A percentile compares a stretch with the other conserved stretches of the same genome.
Evolutionary conservation across 495 filamentous ascomycete species (phyloP).

Genomic region (Hyphodiscus hymeniophilus): DNA sequence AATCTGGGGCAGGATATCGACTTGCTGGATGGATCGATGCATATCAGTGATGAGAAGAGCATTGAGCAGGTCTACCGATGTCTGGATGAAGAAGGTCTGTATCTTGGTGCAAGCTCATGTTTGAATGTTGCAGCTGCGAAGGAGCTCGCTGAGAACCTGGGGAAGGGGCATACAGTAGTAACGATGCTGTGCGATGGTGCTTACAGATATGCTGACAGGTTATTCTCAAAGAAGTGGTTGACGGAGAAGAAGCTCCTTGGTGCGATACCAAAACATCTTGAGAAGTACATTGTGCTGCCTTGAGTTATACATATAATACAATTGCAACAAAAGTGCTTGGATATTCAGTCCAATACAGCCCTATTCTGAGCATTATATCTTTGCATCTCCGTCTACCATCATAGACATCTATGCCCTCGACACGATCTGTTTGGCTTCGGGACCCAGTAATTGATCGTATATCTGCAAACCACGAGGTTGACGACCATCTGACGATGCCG

Average conservation of each 20-base stretch:
- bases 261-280: conserved; percentile 77
- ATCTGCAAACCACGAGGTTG: neutral
- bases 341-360: no score
- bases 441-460: conserved; percentile 8
- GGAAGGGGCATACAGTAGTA: conserved; percentile 83
- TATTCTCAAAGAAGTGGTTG: conserved; percentile 88
- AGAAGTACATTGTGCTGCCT: conserved; percentile 76
- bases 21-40: conserved; percentile 76
- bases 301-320: conserved; percentile 15
- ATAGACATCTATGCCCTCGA: no score
- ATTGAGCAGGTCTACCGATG: conserved; percentile 98
- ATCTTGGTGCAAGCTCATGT: conserved; percentile 87
- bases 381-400: no score
- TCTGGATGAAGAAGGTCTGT: conserved; percentile 92
- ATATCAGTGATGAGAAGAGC: conserved; percentile 84
- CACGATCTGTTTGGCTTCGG: no score
- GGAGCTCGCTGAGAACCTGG: conserved; percentile 86
- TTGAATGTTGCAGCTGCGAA: conserved; percentile 94
- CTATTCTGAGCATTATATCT: no score
- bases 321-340: no score
- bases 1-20: conserved; percentile 82
- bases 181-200: conserved; percentile 93
- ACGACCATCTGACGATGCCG: neutral
- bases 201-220: conserved; percentile 87
- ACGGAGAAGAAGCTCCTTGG: conserved; percentile 70